Conservation (phyloP, 2,329 filamentous ascomycete genomes). For the Fusarium palustre region DNA sequence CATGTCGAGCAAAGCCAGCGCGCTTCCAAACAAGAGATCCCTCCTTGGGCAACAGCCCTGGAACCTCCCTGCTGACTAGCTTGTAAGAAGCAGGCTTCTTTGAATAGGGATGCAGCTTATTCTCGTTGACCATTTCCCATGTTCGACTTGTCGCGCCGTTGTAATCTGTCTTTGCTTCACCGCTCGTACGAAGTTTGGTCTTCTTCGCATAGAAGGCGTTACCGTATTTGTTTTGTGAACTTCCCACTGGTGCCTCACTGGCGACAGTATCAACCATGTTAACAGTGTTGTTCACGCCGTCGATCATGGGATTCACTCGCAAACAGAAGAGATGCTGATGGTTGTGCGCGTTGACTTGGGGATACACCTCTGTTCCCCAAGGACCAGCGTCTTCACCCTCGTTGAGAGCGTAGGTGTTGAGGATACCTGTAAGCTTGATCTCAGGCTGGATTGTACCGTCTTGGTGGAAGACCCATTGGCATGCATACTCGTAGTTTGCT, state of each 20-base stretch:
- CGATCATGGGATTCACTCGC: conserved; percentile 86
- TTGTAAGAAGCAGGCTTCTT: conserved; percentile 89
- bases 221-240: conserved; percentile 85
- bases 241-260: conserved; percentile 80
- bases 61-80: conserved; percentile 87
- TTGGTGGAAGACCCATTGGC: conserved; percentile 83
- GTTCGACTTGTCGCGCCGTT: conserved; percentile 81
- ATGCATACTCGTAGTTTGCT: conserved; percentile 91
- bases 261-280: conserved; percentile 83
- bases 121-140: conserved; percentile 91
- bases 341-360: conserved; percentile 89
- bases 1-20: conserved; percentile 87
- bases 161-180: conserved; percentile 80
- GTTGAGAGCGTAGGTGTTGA: conserved; percentile 89
- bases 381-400: conserved; percentile 83
- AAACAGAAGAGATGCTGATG: conserved; percentile 96
- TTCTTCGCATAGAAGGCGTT: conserved; percentile 91
- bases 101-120: conserved; percentile 85
- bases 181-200: conserved; percentile 79
- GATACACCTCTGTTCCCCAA: conserved; percentile 91
- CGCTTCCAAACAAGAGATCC: conserved; percentile 89
- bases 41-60: conserved; percentile 81
- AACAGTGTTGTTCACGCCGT: conserved; percentile 85
- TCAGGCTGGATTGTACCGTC: conserved; percentile 93
- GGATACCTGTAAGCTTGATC: conserved; percentile 89